Conservation (phyloP, 2,329 filamentous ascomycete genomes). For the Penicillium fuscoglaucum region DNA sequence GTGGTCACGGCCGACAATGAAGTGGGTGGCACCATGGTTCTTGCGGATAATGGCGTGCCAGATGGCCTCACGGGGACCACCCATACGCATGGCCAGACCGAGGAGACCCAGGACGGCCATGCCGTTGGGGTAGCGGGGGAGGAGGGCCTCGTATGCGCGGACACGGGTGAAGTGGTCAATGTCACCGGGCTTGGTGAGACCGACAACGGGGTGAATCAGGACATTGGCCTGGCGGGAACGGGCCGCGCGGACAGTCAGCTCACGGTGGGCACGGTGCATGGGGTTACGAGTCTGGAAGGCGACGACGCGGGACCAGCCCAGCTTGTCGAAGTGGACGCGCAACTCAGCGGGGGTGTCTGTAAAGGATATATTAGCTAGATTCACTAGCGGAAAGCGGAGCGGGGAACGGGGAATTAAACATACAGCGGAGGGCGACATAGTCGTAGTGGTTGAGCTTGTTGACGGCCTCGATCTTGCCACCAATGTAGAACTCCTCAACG, state of each 20-base stretch:
- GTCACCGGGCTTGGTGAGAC: slow-evolving; percentile 97
- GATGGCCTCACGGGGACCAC: slow-evolving; percentile 94
- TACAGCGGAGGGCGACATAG: slow-evolving; percentile 93
- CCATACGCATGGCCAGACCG: slow-evolving; percentile 98
- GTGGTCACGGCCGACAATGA: slow-evolving; percentile 98
- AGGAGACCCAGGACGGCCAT: slow-evolving; percentile 97
- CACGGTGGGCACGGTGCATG: slow-evolving; percentile 98
- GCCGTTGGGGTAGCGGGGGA: slow-evolving; percentile 96
- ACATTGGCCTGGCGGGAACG: slow-evolving; percentile 97
- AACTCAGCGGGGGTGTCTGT: slow-evolving; percentile 89
- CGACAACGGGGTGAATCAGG: slow-evolving; percentile 97
- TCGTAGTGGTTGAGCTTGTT: slow-evolving; percentile 98
- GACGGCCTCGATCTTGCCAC: slow-evolving; percentile 93
- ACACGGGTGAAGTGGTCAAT: slow-evolving; percentile 99
- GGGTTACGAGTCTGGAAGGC: slow-evolving; percentile 99
- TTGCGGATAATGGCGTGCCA: slow-evolving; percentile 99
- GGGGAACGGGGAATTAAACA: slow-evolving; percentile 35
- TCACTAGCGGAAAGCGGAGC: too few species aligned
- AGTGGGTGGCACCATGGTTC: slow-evolving; percentile 98
- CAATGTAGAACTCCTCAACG: slow-evolving; percentile 85
- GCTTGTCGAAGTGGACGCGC: slow-evolving; percentile 96
- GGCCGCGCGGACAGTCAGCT: slow-evolving; percentile 94
- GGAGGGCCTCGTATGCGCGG: slow-evolving; percentile 94
- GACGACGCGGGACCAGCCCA: slow-evolving; percentile 95
- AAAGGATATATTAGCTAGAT: slow-evolving; percentile 4